These are phyloP conservation scores for Suillus subaureus DNA, from an alignment of 768 basidiomycete species.

Conservation along the genomic window DNA sequence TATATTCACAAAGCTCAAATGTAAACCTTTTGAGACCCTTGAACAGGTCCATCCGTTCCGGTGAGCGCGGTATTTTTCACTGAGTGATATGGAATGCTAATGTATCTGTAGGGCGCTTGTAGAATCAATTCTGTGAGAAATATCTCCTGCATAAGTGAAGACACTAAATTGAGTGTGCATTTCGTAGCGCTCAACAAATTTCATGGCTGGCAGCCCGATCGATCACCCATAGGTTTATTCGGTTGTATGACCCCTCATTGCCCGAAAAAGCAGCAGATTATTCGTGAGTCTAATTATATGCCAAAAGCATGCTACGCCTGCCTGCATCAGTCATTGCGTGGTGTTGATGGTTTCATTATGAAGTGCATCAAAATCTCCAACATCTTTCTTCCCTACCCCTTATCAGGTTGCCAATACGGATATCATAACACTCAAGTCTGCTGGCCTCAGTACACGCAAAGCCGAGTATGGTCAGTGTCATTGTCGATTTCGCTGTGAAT, in stretches of 20 bases:
- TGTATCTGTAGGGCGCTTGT: conserved; percentile 57
- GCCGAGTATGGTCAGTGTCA: conserved; percentile 76
- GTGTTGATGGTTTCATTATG: conserved; percentile 6
- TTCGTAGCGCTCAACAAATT: conserved; percentile 71
- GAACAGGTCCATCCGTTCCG: conserved; percentile 83
- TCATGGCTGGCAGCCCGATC: conserved; percentile 87
- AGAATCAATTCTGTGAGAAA: conserved; percentile 68
- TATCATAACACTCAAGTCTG: conserved; percentile 60
- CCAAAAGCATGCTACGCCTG: background rate
- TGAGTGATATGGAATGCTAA: background rate
- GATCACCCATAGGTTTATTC: conserved; percentile 77
- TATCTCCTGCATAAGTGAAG: background rate
- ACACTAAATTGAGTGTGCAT: background rate
- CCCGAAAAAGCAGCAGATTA: conserved; percentile 67
- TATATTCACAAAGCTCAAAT: conserved; percentile 64
- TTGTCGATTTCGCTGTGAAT: background rate
- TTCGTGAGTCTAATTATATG: conserved; percentile 36
- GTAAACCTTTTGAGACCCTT: conserved; percentile 76
- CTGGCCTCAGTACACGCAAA: conserved; percentile 83
- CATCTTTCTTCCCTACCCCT: conserved; percentile 72
- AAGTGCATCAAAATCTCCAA: conserved; percentile 24
- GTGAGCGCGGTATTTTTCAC: conserved; percentile 38
- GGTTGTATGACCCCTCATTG: conserved; percentile 72
- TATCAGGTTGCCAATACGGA: conserved; percentile 65
- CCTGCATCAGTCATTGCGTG: background rate